Evolutionary conservation across 1,284 basidiomycete genomes (phyloP), one percentile per base, ranked within the genome.

Genomic region (Sparassis latifolia): DNA sequence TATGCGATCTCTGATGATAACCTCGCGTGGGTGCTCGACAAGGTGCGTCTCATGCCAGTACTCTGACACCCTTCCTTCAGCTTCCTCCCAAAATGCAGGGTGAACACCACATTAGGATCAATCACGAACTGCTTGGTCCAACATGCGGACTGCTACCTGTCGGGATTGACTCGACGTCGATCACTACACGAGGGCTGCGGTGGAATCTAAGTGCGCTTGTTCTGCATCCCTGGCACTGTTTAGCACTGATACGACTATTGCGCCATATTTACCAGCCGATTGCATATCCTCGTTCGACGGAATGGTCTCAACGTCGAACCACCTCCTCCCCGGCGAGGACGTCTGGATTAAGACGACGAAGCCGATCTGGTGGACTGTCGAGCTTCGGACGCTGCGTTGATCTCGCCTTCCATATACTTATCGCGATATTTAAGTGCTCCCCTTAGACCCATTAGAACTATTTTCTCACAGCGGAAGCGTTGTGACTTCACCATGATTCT

Each of bases 71-170:
- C 40, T 44, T 47, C 9, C 10, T 51, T 4, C 7, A 40, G 38
- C 32, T 27, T 41, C 10, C 40, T 50, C 32, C 32, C 30, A 32
- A 10, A 37, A 30, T 54, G 35, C 54, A 94, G 87, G 94, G 94
- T 7, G 77, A 85, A 59, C 95, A 97, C 62, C 62, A 69, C 6
- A 87, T 98, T 50, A 64, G 74, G 5, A 77, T 97, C 47, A 84
- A 94, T 59, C 86, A 90, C 55, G 58, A 67, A 0, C 62, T 83
- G 3, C 74, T 97, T 50, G 95, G 95, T 0, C 81, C 84, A 50
- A 97, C 94, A 0, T 99, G 96, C 63, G 96, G 96, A 0, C 77
- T 99, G 10, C 76, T 99, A 7, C 97, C 96, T 0, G 78, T 99
- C 1, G 96, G 94, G 1, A 72, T 94, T 20, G 79, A 82, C 32